These are phyloP conservation scores for Lavandula angustifolia DNA, from an alignment of 257 asterid species.

Conservation along the genomic window DNA sequence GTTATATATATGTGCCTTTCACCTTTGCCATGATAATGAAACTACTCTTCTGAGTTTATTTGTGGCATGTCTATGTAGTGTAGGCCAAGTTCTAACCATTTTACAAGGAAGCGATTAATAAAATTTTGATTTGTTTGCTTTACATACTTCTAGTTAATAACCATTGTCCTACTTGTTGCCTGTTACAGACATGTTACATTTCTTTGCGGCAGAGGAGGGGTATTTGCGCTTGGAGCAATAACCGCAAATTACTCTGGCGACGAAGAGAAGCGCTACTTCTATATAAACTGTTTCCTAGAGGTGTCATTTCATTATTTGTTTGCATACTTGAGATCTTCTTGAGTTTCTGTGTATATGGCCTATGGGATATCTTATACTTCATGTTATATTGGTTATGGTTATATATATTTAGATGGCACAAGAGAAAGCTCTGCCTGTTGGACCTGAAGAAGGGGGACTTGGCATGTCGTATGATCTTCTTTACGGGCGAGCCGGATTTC, in stretches of 20 bases:
- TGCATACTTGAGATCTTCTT: too few relatives aligned
- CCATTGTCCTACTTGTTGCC: neutral
- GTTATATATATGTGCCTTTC: too few relatives aligned
- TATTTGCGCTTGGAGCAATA: conserved; percentile 27
- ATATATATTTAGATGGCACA: conserved; percentile 61
- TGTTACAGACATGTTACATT: conserved; percentile 26
- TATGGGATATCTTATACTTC: neutral
- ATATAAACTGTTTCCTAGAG: conserved; percentile 29
- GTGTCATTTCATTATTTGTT: neutral
- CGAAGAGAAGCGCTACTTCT: conserved; percentile 17
- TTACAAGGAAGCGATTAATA: too few relatives aligned
- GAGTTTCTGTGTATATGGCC: neutral
- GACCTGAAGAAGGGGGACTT: conserved; percentile 82
- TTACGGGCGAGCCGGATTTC: conserved; percentile 72
- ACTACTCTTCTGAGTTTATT: too few relatives aligned
- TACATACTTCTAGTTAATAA: neutral
- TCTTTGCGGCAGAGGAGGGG: conserved; percentile 32
- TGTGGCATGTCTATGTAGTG: too few relatives aligned
- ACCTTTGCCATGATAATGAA: too few relatives aligned
- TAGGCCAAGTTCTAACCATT: too few relatives aligned
- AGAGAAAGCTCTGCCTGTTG: conserved; percentile 73
- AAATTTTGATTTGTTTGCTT: neutral
- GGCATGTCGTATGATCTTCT: conserved; percentile 84
- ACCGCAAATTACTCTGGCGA: conserved; percentile 27
- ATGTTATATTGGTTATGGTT: too few relatives aligned